Percentiles rank a stretch among this genome's conserved stretches.
Evolutionary conservation across 495 filamentous ascomycete genomes (phyloP).

Genomic region (Penicillium canescens): DNA sequence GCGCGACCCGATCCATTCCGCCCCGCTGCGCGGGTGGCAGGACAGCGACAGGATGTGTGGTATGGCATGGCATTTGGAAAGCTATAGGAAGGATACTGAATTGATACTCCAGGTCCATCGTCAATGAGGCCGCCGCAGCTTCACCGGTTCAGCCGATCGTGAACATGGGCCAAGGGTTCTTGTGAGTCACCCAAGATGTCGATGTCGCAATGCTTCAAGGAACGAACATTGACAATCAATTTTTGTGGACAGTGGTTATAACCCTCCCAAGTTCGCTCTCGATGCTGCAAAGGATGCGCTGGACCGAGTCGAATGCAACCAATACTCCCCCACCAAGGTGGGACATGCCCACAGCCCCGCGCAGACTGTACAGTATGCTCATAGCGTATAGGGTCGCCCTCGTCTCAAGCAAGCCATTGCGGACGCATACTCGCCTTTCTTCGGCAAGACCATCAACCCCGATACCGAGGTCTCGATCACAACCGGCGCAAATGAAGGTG

Average conservation of each 20-base stretch:
- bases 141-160: conserved; percentile 89
- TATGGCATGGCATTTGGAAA: conserved; percentile 31
- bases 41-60: conserved; percentile 93
- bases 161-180: conserved; percentile 97
- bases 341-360: background rate
- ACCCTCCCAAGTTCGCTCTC: conserved; percentile 88
- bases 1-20: conserved; percentile 52
- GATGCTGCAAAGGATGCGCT: conserved; percentile 88
- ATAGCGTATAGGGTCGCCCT: conserved; percentile 65
- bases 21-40: conserved; percentile 78
- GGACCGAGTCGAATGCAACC: conserved; percentile 94
- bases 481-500: conserved; percentile 93
- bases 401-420: conserved; percentile 89
- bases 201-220: background rate
- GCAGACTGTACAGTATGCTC: conserved; percentile 8
- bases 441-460: conserved; percentile 76
- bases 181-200: conserved; percentile 43
- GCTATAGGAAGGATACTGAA: background rate
- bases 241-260: conserved; percentile 69
- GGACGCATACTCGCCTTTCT: conserved; percentile 83
- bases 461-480: conserved; percentile 93
- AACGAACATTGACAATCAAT: background rate
- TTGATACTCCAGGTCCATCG: conserved; percentile 68
- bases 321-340: conserved; percentile 93
- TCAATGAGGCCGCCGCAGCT: conserved; percentile 86